Percentiles rank a stretch among this genome's conserved stretches.
These are phyloP conservation scores for Cyberlindnera suaveolens DNA, from an alignment of 805 yeast genomes.

Conservation along the genomic window DNA sequence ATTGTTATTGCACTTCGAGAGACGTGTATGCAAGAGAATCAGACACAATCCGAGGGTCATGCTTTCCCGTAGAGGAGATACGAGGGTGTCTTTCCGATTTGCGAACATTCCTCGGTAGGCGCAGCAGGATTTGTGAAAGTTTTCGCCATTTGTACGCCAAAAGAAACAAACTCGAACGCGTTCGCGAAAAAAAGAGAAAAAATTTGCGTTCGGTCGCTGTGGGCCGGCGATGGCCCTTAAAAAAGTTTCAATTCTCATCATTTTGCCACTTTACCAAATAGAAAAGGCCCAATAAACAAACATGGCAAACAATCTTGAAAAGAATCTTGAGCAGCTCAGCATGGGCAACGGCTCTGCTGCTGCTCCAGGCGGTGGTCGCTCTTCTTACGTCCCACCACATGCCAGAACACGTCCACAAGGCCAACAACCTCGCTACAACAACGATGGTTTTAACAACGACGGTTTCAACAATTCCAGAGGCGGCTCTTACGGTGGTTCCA, in stretches of 20 bases:
- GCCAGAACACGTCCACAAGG: slow-evolving; percentile 28
- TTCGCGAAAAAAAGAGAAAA: not conserved
- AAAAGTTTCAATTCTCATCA: no score
- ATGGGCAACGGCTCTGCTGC: slow-evolving; percentile 29
- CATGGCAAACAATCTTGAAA: slow-evolving; percentile 48
- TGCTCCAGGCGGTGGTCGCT: slow-evolving; percentile 18
- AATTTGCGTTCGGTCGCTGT: not conserved
- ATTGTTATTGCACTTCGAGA: no score
- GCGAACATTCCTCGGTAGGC: no score
- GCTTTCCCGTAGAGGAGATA: no score
- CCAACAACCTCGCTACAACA: slow-evolving; percentile 5
- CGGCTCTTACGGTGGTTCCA: slow-evolving; percentile 7
- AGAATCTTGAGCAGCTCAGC: slow-evolving; percentile 51
- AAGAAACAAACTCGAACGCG: no score
- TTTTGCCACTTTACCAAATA: not conserved
- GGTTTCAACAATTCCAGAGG: slow-evolving; percentile 20
- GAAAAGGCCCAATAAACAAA: slow-evolving; percentile 1
- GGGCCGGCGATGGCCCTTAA: no score
- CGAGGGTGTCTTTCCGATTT: no score
- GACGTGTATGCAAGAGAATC: no score
- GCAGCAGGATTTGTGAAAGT: not conserved
- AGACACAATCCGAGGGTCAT: no score
- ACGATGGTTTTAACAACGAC: slow-evolving; percentile 14
- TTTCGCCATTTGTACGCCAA: not conserved
- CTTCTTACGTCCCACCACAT: slow-evolving; percentile 55